A percentile compares a stretch with the other conserved stretches of the same genome.
These are phyloP conservation scores for Sarcodon aspratus DNA, from an alignment of 768 basidiomycete genomes.

Conservation along the genomic window DNA sequence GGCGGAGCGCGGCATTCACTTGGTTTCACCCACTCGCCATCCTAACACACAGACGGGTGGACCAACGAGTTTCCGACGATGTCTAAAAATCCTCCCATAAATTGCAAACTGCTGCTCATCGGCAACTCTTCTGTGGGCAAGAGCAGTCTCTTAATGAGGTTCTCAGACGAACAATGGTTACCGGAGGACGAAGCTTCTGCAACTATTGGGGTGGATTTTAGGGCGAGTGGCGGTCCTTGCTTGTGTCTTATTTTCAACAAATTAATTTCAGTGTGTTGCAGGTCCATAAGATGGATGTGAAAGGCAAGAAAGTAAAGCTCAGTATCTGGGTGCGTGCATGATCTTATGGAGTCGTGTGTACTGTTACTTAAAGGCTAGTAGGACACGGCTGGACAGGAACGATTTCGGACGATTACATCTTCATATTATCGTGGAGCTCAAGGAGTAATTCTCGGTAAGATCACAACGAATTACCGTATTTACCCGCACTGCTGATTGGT, in stretches of 20 bases:
- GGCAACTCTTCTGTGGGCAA: conserved; percentile 90
- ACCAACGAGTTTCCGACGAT: not conserved
- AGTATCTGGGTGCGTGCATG: conserved; percentile 80
- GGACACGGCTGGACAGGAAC: conserved; percentile 96
- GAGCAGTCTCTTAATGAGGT: conserved; percentile 84
- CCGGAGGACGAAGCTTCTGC: conserved; percentile 83
- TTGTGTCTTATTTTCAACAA: not conserved
- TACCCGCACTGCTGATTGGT: not conserved
- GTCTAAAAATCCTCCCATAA: conserved; percentile 33
- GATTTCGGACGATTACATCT: conserved; percentile 90
- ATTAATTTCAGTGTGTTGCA: conserved; percentile 14
- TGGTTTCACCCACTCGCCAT: no score
- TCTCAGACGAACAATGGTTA: conserved; percentile 94
- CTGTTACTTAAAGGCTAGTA: conserved; percentile 17
- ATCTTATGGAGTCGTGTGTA: not conserved
- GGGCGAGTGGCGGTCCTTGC: conserved; percentile 35
- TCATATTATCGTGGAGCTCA: conserved; percentile 91
- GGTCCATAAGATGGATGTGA: conserved; percentile 85
- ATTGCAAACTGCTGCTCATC: conserved; percentile 76
- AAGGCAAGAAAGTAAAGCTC: conserved; percentile 78
- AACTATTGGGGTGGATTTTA: conserved; percentile 79
- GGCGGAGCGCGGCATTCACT: no score
- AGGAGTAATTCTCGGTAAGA: conserved; percentile 63
- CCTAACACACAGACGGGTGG: no score
- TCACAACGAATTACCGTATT: not conserved